A percentile compares a stretch with the other conserved stretches of the same genome.
These are phyloP conservation scores for Diaporthe capsici DNA, from an alignment of 2,329 filamentous ascomycete species.

Conservation along the genomic window DNA sequence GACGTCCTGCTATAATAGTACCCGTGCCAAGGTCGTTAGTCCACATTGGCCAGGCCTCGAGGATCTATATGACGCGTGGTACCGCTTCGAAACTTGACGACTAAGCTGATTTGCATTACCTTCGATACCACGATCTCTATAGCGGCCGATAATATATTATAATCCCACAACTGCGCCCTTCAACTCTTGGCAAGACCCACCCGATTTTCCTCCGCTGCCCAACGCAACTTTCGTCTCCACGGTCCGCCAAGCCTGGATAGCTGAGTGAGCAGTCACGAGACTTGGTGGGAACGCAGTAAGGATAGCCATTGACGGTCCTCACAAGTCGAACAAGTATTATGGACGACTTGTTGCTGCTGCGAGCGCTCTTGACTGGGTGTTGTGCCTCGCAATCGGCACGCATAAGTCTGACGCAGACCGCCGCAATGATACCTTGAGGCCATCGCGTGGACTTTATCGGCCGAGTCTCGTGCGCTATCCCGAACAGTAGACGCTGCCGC, in stretches of 20 bases:
- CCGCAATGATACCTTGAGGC: neutral
- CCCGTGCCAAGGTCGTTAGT: neutral
- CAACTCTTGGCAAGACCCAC: neutral
- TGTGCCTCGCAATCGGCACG: neutral
- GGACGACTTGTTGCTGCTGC: neutral
- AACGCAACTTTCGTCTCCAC: neutral
- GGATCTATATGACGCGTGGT: neutral
- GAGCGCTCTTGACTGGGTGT: neutral
- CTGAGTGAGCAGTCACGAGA: neutral
- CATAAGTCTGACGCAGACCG: neutral
- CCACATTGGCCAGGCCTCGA: neutral
- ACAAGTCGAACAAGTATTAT: neutral
- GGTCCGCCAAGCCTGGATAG: neutral
- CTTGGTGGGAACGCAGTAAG: neutral
- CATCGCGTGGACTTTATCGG: neutral
- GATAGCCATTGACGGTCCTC: neutral
- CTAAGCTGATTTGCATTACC: neutral
- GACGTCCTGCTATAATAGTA: neutral
- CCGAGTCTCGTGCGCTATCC: neutral
- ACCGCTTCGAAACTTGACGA: neutral
- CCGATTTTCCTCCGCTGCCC: neutral
- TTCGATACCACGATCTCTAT: neutral
- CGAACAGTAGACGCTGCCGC: neutral
- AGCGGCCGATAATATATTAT: neutral
- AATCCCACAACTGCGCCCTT: neutral